Percentiles rank a stretch among this genome's conserved stretches.
Evolutionary conservation across 441 rosid species (phyloP).

Genomic region (Dalechampia spathulata): DNA sequence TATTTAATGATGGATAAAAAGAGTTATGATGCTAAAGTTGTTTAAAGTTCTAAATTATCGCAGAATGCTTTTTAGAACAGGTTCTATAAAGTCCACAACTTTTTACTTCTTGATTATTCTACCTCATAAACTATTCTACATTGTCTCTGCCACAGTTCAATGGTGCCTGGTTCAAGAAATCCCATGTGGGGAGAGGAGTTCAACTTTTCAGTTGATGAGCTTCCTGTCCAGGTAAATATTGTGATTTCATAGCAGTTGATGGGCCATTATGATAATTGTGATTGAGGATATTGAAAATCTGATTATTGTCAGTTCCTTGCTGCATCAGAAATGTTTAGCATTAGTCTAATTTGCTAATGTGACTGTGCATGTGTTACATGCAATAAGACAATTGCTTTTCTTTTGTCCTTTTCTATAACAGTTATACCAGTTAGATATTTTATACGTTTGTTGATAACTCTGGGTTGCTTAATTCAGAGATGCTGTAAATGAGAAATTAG

Average conservation of each 20-base stretch:
- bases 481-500: too few relatives aligned
- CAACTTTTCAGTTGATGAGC: conserved; percentile 82
- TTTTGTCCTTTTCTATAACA: not conserved
- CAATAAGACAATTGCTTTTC: not conserved
- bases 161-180: conserved; percentile 98
- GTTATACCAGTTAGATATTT: not conserved
- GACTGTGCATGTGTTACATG: not conserved
- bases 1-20: too few relatives aligned
- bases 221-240: conserved; percentile 74
- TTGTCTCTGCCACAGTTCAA: conserved; percentile 57
- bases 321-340: not conserved
- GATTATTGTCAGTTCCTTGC: not conserved
- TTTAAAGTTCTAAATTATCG: too few relatives aligned
- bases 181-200: conserved; percentile 99
- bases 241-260: conserved; percentile 10
- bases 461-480: not conserved
- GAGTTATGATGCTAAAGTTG: too few relatives aligned
- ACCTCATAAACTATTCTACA: too few relatives aligned
- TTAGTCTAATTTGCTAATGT: not conserved
- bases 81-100: too few relatives aligned
- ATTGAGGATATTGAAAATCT: not conserved
- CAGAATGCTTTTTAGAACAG: too few relatives aligned
- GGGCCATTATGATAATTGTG: not conserved
- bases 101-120: too few relatives aligned
- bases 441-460: not conserved